Evolutionary conservation across 306 rosid genomes (phyloP), one percentile per base, ranked within the genome.

Genomic region (Pueraria montana): DNA sequence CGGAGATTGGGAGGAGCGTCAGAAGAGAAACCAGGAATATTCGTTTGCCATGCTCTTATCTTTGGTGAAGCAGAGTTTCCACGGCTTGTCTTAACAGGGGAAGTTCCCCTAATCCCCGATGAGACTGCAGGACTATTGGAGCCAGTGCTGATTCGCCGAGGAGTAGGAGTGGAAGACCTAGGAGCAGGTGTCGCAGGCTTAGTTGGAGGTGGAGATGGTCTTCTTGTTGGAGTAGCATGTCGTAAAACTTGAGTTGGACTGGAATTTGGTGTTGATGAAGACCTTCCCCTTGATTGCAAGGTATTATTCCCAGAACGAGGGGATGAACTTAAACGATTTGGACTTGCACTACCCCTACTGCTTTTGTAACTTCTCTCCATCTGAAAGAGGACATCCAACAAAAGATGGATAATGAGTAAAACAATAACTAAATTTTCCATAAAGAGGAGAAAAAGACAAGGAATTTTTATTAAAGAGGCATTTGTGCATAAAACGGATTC

Each of bases 311-410:
- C 91, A n/a, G 97, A 88, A 81, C 91, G 91, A 84, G 98, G 98
- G 49, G 97, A 94, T 69, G 90, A 87, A 73, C 98, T 94, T 62
- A 91, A 82, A 56, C 98, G 93, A 86, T 83, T 90, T 52, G 97
- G 97, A 88, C 98, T 94, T 21, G 98, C 92, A 88, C 98, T 94
- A 48, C 94, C 97, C 89, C 92, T 88, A 81, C 91, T 86, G 83
- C 96, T 94, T 84, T 89, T 85, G 84, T 89, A 86, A 86, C 97
- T 89, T 89, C 78, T 94, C 80, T 94, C 98, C 94, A 89, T 94
- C 98, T 94, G 87, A 86, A 74, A 69, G 77, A 46, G 34, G 23
- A 38, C 21, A 52, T 65, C 49, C 70, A 34, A 72, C 38, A 50
- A 65, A 74, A 52, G 66, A 74, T 43, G 75, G 32, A 72, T 9